These are phyloP conservation scores for Aegilops umbellulata DNA, from an alignment of 176 grass and related monocot species.

Conservation along the genomic window DNA sequence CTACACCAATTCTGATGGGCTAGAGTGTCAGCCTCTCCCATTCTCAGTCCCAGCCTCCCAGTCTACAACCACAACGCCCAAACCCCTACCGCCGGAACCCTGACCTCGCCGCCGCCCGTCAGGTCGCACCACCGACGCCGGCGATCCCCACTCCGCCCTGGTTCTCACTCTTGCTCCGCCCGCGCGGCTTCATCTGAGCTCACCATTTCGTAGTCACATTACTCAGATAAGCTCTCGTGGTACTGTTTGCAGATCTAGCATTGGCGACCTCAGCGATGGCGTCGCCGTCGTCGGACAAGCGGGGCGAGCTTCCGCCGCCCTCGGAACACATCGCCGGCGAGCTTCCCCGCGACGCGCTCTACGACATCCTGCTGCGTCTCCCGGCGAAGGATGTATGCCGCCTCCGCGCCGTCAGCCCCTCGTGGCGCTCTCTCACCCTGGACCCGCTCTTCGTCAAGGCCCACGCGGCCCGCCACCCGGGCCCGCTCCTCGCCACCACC, in stretches of 20 bases:
- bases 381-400: constrained; percentile 25
- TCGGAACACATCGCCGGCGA: not conserved
- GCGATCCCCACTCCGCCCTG: not conserved
- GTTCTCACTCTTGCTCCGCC: not conserved
- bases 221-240: not conserved
- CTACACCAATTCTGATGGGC: too few species aligned
- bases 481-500: not conserved
- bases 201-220: not conserved
- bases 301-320: not conserved
- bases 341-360: not conserved
- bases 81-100: not conserved
- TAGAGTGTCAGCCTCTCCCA: too few species aligned
- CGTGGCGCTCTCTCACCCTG: constrained; percentile 5
- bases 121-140: not conserved
- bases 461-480: not conserved
- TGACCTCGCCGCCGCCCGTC: not conserved
- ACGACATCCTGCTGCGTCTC: constrained; percentile 27
- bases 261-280: not conserved
- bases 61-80: too few species aligned
- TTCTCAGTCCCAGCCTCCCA: too few species aligned
- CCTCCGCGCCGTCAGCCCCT: constrained; percentile 18
- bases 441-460: constrained; percentile 1
- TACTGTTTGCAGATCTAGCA: not conserved
- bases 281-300: not conserved
- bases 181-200: not conserved